Conservation (phyloP, 202 grass and related monocot genomes). For the Cymbopogon flexuosus region DNA sequence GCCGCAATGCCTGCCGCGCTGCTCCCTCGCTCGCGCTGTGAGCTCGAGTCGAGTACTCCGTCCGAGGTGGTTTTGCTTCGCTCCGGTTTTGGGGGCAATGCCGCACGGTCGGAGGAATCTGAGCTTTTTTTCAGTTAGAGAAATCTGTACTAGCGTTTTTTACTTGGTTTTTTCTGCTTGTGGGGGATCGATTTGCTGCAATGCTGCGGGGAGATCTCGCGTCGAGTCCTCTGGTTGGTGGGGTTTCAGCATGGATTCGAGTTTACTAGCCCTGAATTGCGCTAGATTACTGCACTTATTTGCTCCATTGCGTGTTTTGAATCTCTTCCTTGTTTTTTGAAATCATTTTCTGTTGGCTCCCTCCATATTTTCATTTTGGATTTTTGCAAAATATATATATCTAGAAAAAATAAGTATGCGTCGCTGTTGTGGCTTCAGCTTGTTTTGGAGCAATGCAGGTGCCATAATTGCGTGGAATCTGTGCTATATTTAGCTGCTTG, state of each 20-base stretch:
- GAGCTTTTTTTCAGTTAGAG: not conserved
- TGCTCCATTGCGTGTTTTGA: not conserved
- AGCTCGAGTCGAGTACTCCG: not conserved
- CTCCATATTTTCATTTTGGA: not conserved
- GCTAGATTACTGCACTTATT: not conserved
- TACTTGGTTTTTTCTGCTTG: not conserved
- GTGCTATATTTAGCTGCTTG: not conserved
- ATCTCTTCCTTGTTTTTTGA: not conserved
- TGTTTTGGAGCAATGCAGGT: constrained; percentile 26
- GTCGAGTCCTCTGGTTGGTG: not conserved
- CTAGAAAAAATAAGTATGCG: not conserved
- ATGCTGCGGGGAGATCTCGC: constrained; percentile 34
- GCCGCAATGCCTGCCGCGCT: constrained; percentile 10
- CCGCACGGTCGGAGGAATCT: not conserved
- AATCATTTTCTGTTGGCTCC: not conserved
- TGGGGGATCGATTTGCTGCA: not conserved
- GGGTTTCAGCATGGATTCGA: constrained; percentile 14
- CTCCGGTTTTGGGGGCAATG: not conserved
- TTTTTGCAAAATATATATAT: not conserved
- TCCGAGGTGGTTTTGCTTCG: not conserved
- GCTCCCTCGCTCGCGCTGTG: not conserved
- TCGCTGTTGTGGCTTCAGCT: not conserved
- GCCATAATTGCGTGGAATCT: not conserved
- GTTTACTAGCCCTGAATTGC: not conserved
- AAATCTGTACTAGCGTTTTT: not conserved